A percentile compares a stretch with the other conserved stretches of the same genome.
phyloP scores from a whole-genome alignment of 352 stramenopile genomes.

The Elongisporangium undulatum region DNA sequence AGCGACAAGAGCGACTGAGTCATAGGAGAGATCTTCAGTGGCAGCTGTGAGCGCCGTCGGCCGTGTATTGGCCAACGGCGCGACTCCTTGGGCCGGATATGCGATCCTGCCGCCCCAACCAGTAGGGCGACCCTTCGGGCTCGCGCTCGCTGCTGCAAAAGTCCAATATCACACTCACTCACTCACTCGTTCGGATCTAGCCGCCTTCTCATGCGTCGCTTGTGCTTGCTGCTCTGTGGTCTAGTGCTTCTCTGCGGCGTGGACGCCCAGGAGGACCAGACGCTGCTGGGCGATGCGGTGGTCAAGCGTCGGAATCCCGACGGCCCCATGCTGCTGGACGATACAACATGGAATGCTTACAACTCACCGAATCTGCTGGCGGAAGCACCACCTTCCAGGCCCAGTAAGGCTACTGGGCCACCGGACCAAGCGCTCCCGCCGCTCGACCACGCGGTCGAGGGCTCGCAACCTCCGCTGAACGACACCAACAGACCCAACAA shows the following conservation, averaged over 20 bases:
- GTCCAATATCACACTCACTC: neutral
- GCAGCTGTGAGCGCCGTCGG: neutral
- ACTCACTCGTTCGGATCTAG: neutral
- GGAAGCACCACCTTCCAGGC: neutral
- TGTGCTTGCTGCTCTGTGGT: neutral
- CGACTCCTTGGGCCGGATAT: neutral
- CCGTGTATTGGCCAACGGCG: neutral
- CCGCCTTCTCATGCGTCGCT: neutral
- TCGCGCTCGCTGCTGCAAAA: neutral
- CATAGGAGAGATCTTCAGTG: neutral
- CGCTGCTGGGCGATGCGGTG: neutral
- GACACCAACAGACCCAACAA: neutral
- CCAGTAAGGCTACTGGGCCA: neutral
- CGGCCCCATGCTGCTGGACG: neutral
- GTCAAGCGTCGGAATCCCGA: too few species aligned
- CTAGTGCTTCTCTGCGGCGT: neutral
- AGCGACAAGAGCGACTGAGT: slow-evolving; percentile 2
- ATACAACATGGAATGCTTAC: neutral
- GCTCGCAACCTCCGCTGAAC: neutral
- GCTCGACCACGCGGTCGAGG: neutral
- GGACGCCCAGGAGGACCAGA: neutral
- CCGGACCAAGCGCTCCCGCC: neutral
- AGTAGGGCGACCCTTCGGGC: neutral
- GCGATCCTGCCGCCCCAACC: neutral
- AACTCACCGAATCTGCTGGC: neutral